A percentile compares a stretch with the other conserved stretches of the same genome.
phyloP scores from a whole-genome alignment of 768 basidiomycete species.

The Lentinula sp. region DNA sequence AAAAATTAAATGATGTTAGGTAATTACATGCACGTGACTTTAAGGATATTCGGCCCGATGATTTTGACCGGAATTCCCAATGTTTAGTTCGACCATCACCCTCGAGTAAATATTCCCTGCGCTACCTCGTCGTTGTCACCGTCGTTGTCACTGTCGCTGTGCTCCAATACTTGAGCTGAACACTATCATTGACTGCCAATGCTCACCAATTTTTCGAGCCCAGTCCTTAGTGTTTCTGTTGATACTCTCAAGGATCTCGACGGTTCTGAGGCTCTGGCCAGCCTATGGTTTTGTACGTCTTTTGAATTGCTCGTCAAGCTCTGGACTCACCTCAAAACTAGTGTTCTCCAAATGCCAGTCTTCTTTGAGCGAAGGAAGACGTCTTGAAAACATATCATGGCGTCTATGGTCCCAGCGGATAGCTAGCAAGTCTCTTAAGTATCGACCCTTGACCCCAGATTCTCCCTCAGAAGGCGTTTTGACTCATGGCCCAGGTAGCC shows the following conservation, averaged over 20 bases:
- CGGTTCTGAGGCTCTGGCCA: conserved; percentile 57
- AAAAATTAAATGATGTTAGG: not conserved
- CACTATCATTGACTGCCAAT: conserved; percentile 21
- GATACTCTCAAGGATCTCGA: conserved; percentile 67
- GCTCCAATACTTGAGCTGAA: not conserved
- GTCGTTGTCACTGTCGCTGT: not conserved
- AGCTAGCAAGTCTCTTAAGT: conserved; percentile 24
- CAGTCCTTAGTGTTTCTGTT: conserved; percentile 59
- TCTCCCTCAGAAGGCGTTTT: not conserved
- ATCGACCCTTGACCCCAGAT: conserved; percentile 21
- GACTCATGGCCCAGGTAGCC: not conserved
- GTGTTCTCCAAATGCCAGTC: conserved; percentile 85
- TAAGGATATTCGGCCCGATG: not conserved
- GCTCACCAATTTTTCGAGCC: conserved; percentile 49
- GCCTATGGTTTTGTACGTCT: conserved; percentile 63
- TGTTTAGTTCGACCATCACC: not conserved
- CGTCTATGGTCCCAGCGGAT: conserved; percentile 73
- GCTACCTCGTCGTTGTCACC: not conserved
- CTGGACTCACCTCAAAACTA: not conserved
- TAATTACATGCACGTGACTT: not conserved
- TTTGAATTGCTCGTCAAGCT: conserved; percentile 1
- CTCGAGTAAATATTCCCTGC: not conserved
- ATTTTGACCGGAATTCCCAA: not conserved
- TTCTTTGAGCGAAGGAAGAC: conserved; percentile 69
- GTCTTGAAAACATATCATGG: conserved; percentile 88